Conservation (phyloP, 2,329 filamentous ascomycete species). For the Didymella keratinophila region DNA sequence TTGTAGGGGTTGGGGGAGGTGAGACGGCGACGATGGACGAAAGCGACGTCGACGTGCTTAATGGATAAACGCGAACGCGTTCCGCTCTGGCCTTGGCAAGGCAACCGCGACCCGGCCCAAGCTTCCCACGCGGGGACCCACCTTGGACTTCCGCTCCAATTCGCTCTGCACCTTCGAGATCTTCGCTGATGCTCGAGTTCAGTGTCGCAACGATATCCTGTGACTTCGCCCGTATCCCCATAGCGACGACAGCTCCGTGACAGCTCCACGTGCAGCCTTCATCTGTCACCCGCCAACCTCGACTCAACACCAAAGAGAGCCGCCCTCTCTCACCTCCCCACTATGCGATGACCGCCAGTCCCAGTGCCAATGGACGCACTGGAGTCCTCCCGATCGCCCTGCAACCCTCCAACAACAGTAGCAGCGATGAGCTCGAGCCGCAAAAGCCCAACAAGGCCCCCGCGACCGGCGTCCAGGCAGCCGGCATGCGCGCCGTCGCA, state of each 20-base stretch:
- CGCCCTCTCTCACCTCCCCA: slow-evolving; percentile 22
- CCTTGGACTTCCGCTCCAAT: not conserved
- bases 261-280: slow-evolving; percentile 22
- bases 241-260: slow-evolving; percentile 8
- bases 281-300: slow-evolving; percentile 6
- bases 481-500: slow-evolving; percentile 81
- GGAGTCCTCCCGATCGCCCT: slow-evolving; percentile 39
- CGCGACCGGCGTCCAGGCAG: slow-evolving; percentile 80
- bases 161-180: not conserved
- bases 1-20: slow-evolving; percentile 13
- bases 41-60: slow-evolving; percentile 5
- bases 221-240: too few relatives aligned
- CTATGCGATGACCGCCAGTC: slow-evolving; percentile 49
- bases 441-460: slow-evolving; percentile 62
- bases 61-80: slow-evolving; percentile 21
- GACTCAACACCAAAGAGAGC: slow-evolving; percentile 17
- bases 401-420: slow-evolving; percentile 15
- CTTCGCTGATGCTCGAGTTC: not conserved
- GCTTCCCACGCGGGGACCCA: slow-evolving; percentile 18
- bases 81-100: slow-evolving; percentile 14
- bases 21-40: slow-evolving; percentile 31
- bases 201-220: too few relatives aligned
- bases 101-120: slow-evolving; percentile 6
- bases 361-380: slow-evolving; percentile 47
- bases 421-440: slow-evolving; percentile 28